Conservation (phyloP, 306 rosid species). For the Sophora flavescens region DNA sequence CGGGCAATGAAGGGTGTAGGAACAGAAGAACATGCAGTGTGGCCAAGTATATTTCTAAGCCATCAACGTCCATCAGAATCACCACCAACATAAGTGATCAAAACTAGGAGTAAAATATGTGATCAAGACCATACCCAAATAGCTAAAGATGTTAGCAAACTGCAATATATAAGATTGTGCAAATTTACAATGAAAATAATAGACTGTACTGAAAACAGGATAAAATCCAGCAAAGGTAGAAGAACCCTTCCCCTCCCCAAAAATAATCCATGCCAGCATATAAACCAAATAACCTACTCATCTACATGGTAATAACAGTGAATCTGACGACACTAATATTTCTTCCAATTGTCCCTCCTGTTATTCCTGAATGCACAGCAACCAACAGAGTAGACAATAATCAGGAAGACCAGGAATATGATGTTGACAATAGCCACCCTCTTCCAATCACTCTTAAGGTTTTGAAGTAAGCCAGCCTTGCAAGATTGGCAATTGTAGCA, state of each 20-base stretch:
- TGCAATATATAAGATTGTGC: constrained; percentile 13
- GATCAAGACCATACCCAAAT: background rate
- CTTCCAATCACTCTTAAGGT: constrained; percentile 73
- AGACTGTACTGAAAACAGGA: constrained; percentile 33
- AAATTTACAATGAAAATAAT: constrained; percentile 37
- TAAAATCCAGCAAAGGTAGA: constrained; percentile 17
- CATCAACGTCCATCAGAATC: background rate
- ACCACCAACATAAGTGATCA: background rate
- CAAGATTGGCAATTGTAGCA: constrained; percentile 87
- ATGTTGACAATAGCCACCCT: constrained; percentile 69
- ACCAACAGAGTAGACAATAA: constrained; percentile 76
- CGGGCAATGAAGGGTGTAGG: background rate
- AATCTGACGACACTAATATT: constrained; percentile 10
- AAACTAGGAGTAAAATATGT: background rate
- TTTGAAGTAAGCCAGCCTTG: constrained; percentile 84
- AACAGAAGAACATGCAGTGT: background rate
- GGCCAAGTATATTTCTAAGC: background rate
- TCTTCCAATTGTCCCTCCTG: constrained; percentile 61
- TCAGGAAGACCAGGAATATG: constrained; percentile 64
- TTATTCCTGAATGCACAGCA: constrained; percentile 90
- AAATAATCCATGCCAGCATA: constrained; percentile 23
- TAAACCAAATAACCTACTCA: constrained; percentile 35
- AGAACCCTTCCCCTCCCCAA: background rate
- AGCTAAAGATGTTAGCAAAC: constrained; percentile 15
- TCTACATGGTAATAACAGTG: constrained; percentile 43